Percentiles rank a stretch among this genome's conserved stretches.
phyloP scores from a whole-genome alignment of 2,329 filamentous ascomycete species.

The Aspergillus persii region DNA sequence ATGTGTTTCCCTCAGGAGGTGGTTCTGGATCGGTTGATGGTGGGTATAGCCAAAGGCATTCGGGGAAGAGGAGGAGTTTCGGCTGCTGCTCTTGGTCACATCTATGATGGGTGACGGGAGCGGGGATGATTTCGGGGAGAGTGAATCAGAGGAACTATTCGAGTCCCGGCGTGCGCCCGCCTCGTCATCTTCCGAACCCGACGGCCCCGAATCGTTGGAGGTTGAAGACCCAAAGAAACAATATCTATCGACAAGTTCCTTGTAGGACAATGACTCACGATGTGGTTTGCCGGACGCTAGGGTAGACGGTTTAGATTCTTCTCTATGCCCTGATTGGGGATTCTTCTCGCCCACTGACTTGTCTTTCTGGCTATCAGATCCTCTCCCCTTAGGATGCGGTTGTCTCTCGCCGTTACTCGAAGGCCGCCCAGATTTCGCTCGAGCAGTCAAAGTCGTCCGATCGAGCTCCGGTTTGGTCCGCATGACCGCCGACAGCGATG shows the following conservation, averaged over 20 bases:
- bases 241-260: conserved; percentile 97
- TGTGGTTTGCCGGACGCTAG: conserved; percentile 62
- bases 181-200: conserved; percentile 19
- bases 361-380: conserved; percentile 14
- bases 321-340: conserved; percentile 13
- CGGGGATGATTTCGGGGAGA: conserved; percentile 21
- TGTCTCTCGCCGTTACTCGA: conserved; percentile 14
- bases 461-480: conserved; percentile 64
- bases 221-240: conserved; percentile 67
- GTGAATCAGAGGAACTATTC: conserved; percentile 1
- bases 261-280: conserved; percentile 85
- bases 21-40: conserved; percentile 13
- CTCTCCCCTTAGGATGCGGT: conserved; percentile 4
- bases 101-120: conserved; percentile 25
- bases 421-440: conserved; percentile 54
- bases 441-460: conserved; percentile 54
- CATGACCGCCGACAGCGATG: conserved; percentile 82
- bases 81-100: not conserved
- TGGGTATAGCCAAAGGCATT: conserved; percentile 27
- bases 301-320: conserved; percentile 50
- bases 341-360: conserved; percentile 19
- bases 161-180: conserved; percentile 2
- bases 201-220: conserved; percentile 38
- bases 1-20: conserved; percentile 25
- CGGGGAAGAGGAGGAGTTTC: conserved; percentile 13